Percentiles rank a stretch among this genome's conserved stretches.
phyloP scores from a whole-genome alignment of 768 basidiomycete genomes.

The Cubamyces sp. region DNA sequence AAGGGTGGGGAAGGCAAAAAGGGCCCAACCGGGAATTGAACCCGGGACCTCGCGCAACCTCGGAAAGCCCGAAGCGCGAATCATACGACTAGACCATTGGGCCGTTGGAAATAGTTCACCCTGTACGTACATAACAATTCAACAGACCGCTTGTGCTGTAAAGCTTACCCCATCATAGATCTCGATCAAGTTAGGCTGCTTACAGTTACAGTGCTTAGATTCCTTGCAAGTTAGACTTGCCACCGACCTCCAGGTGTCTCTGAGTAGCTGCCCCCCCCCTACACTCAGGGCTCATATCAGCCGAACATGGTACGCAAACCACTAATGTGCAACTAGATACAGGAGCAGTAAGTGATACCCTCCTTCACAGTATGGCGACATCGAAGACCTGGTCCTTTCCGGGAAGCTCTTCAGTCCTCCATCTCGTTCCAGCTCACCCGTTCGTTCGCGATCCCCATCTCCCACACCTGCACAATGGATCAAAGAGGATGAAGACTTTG shows the following conservation, averaged over 20 bases:
- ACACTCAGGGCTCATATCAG: background rate
- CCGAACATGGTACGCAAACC: conserved; percentile 8
- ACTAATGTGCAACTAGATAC: background rate
- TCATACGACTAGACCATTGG: conserved; percentile 21
- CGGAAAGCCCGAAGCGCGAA: conserved; percentile 13
- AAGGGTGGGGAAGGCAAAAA: background rate
- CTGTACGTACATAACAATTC: too few species aligned
- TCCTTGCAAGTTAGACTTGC: background rate
- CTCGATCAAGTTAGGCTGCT: background rate
- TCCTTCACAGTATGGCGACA: conserved; percentile 40
- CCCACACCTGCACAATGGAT: conserved; percentile 54
- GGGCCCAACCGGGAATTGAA: conserved; percentile 22
- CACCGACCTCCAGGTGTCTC: background rate
- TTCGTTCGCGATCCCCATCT: conserved; percentile 61
- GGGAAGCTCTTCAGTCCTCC: conserved; percentile 69
- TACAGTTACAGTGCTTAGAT: too few species aligned
- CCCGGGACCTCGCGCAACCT: conserved; percentile 19
- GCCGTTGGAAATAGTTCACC: too few species aligned
- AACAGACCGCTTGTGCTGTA: too few species aligned
- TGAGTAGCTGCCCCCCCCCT: too few species aligned
- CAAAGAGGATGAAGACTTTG: conserved; percentile 51
- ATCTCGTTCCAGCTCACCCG: conserved; percentile 63
- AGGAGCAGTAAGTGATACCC: background rate
- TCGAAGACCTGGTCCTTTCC: conserved; percentile 77
- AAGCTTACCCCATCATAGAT: background rate